Conservation (phyloP, 2,329 filamentous ascomycete genomes). For the Exserohilum rostratum region DNA sequence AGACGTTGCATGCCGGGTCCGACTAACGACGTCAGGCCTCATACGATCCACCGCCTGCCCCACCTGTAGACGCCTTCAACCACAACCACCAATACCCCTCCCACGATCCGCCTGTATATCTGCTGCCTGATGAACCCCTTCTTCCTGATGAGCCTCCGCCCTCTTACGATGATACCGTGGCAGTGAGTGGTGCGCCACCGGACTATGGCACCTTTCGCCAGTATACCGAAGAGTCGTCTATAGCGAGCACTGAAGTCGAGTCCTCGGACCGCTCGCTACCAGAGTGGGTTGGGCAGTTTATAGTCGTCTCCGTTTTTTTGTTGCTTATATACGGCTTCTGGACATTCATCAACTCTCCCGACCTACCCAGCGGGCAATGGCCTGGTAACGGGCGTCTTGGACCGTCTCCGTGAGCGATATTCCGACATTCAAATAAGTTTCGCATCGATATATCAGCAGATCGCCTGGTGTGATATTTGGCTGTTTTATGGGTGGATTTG, state of each 20-base stretch:
- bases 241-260: conserved; percentile 38
- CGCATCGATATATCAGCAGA: too few relatives aligned
- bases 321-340: conserved; percentile 42
- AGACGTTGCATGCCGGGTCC: neutral
- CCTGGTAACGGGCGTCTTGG: neutral
- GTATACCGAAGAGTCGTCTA: conserved; percentile 39
- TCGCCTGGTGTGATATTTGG: too few relatives aligned
- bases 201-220: conserved; percentile 40
- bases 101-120: conserved; percentile 13
- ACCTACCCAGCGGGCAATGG: conserved; percentile 16
- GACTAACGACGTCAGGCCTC: conserved; percentile 9
- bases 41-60: conserved; percentile 16
- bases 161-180: conserved; percentile 43
- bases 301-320: conserved; percentile 36
- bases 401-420: neutral
- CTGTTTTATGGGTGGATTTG: too few relatives aligned
- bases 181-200: conserved; percentile 30
- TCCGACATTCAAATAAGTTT: neutral
- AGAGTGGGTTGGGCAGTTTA: conserved; percentile 37
- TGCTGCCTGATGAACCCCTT: neutral
- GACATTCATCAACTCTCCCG: conserved; percentile 29
- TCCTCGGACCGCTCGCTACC: conserved; percentile 28
- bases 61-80: conserved; percentile 6
- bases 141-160: conserved; percentile 39
- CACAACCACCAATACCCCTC: conserved; percentile 17